Base-by-base conservation (phyloP, 2,329 filamentous ascomycete genomes). In the Atkinsonella texensis region DNA sequence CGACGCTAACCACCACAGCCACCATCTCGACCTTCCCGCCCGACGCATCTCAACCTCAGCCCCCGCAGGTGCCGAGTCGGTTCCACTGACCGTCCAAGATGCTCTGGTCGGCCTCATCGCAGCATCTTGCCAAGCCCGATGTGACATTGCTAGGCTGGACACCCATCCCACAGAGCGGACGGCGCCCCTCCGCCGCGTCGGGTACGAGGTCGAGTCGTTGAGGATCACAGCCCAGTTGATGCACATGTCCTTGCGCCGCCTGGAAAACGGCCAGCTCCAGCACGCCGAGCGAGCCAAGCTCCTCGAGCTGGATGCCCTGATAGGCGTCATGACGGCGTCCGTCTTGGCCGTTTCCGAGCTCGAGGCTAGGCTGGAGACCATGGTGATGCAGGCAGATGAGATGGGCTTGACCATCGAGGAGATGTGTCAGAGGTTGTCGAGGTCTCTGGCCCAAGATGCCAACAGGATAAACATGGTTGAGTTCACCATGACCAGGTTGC, bases 21-120 rank as follows among this genome's bases (percentile, higher is more conserved):
- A 23, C 20, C 20, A 23, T 23, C 20, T 23, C 20, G 20, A 3
- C 20, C 20, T 23, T 23, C 20, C 20, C 20, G 20, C 20, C 20
- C 20, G 20, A 4, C 50, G 43, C 39, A n/a, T 39, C n/a, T 43
- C 50, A 9, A 51, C 50, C 13, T 41, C 44, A 13, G 41, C 39
- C 12, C 51, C 41, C 35, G 13, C 38, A 20, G 50, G 50, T n/a
- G 28, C 52, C 46, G 52, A 55, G 38, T 50, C 49, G 17, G 44
- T 47, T 38, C 45, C 50, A 31, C 50, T 57, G 45, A 51, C 53
- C 10, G 50, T 53, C 13, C 50, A 35, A 23, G 41, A 45, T 33
- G 43, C 50, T 20, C 18, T 51, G 23, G 50, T 59, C 17, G 57
- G 57, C 18, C 53, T 59, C 48, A n/a, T 59, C 20, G 57, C 57